Evolutionary conservation across 768 basidiomycete genomes (phyloP), one percentile per base, ranked within the genome.

Genomic region (Leucocoprinus sp.): DNA sequence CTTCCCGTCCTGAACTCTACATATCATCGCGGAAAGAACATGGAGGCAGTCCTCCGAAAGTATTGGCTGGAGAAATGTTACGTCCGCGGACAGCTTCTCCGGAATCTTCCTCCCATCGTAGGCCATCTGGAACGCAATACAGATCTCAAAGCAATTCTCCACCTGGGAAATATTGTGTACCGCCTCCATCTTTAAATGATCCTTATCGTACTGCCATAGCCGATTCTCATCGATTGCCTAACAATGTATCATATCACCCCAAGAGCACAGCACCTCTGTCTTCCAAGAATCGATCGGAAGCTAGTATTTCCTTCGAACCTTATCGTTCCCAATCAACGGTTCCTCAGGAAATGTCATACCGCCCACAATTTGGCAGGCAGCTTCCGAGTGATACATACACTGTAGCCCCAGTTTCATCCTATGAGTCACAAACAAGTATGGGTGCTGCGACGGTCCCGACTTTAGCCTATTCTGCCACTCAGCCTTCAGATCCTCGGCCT

Each of bases 251-350:
- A 14, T 47, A 48, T 48, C 39, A 34, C n/a, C 19, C 46, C n/a
- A 31, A 48, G 23, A 36, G 46, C 40, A 37, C 46, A 15, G 46
- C 18, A 35, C 46, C 46, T 48, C 28, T 33, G 2, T 22, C 45
- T 33, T 5, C 23, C 12, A 37, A 14, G 23, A 5, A 17, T 8
- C 35, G 35, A 34, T 31, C 39, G 14, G 19, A 23, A 3, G 9
- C 39, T 8, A 12, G 9, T 27, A 27, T 8, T 22, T n/a, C 38
- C 21, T n/a, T 38, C 5, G 45, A 47, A n/a, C 29, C 38, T 22
- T 42, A 48, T 28, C 46, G 46, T 28, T 6, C 39, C 18, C 46
- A 48, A 34, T 42, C 46, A 31, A 48, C 46, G 9, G 39, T 34
- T 24, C 45, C 45, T 24, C 45, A 37, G 22, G 45, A 46, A 15